Percentiles rank a stretch among this genome's conserved stretches.
Conservation (phyloP, 1,284 basidiomycete genomes). For the Moniliella sp. region DNA sequence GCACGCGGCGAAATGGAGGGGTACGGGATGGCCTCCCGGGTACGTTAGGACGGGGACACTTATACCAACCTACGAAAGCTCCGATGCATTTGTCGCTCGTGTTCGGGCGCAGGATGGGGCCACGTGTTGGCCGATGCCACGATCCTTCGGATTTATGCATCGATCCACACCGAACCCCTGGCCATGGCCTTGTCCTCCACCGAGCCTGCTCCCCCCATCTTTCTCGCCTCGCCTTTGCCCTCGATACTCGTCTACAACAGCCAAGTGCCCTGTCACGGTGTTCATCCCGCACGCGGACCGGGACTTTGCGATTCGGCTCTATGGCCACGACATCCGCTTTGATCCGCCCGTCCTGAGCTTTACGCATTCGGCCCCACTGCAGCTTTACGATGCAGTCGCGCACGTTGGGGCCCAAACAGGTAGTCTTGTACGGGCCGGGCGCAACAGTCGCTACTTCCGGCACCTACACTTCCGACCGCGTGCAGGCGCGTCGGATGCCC, state of each 20-base stretch:
- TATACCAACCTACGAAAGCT: too few species aligned
- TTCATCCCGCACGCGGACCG: conserved; percentile 18
- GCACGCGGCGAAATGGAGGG: too few species aligned
- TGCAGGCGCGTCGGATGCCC: not conserved
- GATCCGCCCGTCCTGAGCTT: conserved; percentile 26
- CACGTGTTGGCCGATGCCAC: conserved; percentile 18
- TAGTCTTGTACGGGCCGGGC: conserved; percentile 10
- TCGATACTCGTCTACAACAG: too few species aligned
- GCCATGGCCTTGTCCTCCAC: conserved; percentile 10
- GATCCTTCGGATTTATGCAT: conserved; percentile 16
- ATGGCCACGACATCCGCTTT: conserved; percentile 18
- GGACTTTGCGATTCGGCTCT: conserved; percentile 19
- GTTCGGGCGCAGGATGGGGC: conserved; percentile 16
- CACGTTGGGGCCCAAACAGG: too few species aligned
- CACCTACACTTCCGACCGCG: too few species aligned
- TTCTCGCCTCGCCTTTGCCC: conserved; percentile 5
- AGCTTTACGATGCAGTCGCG: too few species aligned
- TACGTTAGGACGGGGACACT: too few species aligned
- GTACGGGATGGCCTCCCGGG: too few species aligned
- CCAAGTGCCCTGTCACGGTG: conserved; percentile 15
- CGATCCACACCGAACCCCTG: conserved; percentile 14
- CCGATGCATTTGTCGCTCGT: conserved; percentile 9
- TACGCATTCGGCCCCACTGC: conserved; percentile 3
- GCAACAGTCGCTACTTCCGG: not conserved
- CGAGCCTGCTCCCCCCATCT: conserved; percentile 2